Conservation (phyloP, 2,329 filamentous ascomycete genomes). For the Xylogone sp. region DNA sequence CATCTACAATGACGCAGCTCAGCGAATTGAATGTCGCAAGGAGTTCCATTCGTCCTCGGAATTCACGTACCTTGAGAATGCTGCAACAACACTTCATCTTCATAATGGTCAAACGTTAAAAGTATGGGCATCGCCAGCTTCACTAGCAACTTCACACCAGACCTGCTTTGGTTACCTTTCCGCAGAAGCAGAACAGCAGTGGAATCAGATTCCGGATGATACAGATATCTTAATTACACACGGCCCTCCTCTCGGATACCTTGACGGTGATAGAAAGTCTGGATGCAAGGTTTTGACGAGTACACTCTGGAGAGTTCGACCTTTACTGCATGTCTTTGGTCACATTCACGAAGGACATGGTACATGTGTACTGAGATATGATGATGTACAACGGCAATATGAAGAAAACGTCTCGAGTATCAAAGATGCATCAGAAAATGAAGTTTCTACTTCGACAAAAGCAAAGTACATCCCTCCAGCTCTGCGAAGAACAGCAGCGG, state of each 20-base stretch:
- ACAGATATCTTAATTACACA: conserved; percentile 57
- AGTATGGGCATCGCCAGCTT: conserved; percentile 40
- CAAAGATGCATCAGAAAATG: not conserved
- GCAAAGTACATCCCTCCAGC: not conserved
- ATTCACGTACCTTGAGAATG: conserved; percentile 71
- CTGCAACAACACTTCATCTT: conserved; percentile 57
- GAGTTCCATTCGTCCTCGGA: conserved; percentile 13
- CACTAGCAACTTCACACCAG: not conserved
- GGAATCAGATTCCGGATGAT: conserved; percentile 32
- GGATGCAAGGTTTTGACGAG: conserved; percentile 52
- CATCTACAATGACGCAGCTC: conserved; percentile 46
- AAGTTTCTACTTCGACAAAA: not conserved
- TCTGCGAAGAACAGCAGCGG: not conserved
- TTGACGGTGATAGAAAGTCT: conserved; percentile 36
- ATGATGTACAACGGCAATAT: not conserved
- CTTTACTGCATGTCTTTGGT: conserved; percentile 57
- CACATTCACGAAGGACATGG: conserved; percentile 58
- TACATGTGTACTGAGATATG: conserved; percentile 1
- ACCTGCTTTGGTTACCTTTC: conserved; percentile 13
- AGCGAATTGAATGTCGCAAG: conserved; percentile 52
- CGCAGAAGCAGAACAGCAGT: conserved; percentile 29
- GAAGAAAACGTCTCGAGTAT: not conserved
- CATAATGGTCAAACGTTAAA: conserved; percentile 52
- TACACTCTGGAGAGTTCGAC: conserved; percentile 46
- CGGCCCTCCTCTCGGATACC: conserved; percentile 48